phyloP scores from a whole-genome alignment of 768 basidiomycete species.

The Amanita inopinata region DNA sequence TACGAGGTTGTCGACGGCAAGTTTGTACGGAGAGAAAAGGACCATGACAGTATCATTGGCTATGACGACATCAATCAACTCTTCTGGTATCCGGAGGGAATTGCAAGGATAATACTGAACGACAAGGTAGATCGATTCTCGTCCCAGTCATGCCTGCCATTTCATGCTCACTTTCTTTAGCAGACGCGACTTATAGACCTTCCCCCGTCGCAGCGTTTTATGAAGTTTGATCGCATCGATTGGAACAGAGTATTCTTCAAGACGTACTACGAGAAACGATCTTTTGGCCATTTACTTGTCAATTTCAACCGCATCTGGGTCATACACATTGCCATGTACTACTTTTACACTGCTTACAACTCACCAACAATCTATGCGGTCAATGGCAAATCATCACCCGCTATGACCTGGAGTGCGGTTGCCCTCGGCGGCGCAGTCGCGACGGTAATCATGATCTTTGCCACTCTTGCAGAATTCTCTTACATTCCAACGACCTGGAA shows the following conservation, averaged over 20 bases:
- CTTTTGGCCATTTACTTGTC: slow-evolving; percentile 93
- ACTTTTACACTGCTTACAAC: slow-evolving; percentile 94
- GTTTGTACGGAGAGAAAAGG: slow-evolving; percentile 86
- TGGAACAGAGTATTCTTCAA: slow-evolving; percentile 98
- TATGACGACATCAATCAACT: slow-evolving; percentile 99
- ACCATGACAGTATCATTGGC: slow-evolving; percentile 92
- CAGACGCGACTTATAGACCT: slow-evolving; percentile 89
- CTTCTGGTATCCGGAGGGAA: slow-evolving; percentile 99
- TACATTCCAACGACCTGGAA: slow-evolving; percentile 99
- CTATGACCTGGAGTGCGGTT: slow-evolving; percentile 88
- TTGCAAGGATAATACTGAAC: slow-evolving; percentile 78
- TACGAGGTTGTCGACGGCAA: slow-evolving; percentile 95
- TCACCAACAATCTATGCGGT: slow-evolving; percentile 76
- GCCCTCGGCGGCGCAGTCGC: slow-evolving; percentile 94
- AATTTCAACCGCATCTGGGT: slow-evolving; percentile 99
- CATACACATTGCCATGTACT: slow-evolving; percentile 90
- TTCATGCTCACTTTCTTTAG: slow-evolving; percentile 5
- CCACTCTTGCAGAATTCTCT: slow-evolving; percentile 90
- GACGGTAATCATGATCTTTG: slow-evolving; percentile 92
- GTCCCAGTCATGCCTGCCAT: background rate
- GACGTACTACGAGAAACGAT: slow-evolving; percentile 96
- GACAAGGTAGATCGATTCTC: slow-evolving; percentile 60
- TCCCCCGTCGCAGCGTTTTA: slow-evolving; percentile 85
- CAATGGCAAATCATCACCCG: slow-evolving; percentile 47
- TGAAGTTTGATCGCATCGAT: slow-evolving; percentile 94